A percentile compares a stretch with the other conserved stretches of the same genome.
These are phyloP conservation scores for Rhizophora apiculata DNA, from an alignment of 345 rosid genomes.

Conservation along the genomic window DNA sequence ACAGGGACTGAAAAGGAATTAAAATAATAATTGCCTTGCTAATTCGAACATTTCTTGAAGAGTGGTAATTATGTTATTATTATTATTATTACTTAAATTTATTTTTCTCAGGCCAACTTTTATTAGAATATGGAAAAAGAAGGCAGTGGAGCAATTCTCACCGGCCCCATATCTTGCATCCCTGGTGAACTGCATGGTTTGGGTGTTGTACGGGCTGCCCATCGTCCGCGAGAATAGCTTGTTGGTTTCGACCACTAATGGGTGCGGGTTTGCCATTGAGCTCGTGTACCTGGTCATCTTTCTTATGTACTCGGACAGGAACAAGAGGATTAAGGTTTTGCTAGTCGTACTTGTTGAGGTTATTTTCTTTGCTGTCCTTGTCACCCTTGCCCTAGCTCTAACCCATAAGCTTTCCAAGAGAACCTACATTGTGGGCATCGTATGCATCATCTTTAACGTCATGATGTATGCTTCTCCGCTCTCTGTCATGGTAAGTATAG, in stretches of 20 bases:
- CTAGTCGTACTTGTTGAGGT: constrained; percentile 33
- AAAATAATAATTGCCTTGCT: neutral
- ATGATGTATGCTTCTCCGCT: constrained; percentile 90
- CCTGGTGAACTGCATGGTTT: constrained; percentile 67
- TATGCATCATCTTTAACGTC: constrained; percentile 56
- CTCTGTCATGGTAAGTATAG: constrained; percentile 59
- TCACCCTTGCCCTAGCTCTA: constrained; percentile 39
- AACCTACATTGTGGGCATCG: constrained; percentile 52
- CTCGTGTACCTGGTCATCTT: constrained; percentile 46
- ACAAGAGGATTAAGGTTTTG: constrained; percentile 36
- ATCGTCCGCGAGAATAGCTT: constrained; percentile 62
- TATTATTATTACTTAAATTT: neutral
- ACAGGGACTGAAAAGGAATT: neutral
- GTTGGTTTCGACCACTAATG: constrained; percentile 72
- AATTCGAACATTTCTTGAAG: neutral
- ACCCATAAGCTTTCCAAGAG: constrained; percentile 42
- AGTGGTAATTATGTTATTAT: neutral
- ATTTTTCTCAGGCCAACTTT: constrained; percentile 72
- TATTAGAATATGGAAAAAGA: constrained; percentile 56
- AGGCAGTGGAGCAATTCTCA: constrained; percentile 75
- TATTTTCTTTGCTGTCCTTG: constrained; percentile 29
- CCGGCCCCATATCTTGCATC: constrained; percentile 76
- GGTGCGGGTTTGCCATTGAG: constrained; percentile 58
- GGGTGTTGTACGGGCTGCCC: constrained; percentile 86
- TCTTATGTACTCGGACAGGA: constrained; percentile 36